Evolutionary conservation across 2,329 filamentous ascomycete genomes (phyloP), one percentile per base, ranked within the genome.

Genomic region (Tolypocladium endophyticum): DNA sequence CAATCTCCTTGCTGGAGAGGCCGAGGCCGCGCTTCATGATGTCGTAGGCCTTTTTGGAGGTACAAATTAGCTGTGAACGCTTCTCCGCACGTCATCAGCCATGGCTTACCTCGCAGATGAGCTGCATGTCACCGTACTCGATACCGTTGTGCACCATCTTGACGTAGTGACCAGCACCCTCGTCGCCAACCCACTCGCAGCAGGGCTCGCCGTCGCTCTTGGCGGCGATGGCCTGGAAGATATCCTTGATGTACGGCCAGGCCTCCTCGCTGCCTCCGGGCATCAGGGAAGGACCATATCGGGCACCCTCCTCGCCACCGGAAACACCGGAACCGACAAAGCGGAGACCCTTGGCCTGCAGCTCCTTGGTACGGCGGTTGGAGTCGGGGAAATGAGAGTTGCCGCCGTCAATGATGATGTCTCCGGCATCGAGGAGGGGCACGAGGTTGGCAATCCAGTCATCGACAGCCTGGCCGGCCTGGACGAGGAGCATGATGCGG

Each of bases 101-200:
- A 12, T 25, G 33, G 61, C 85, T 70, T 80, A 96, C 93, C 87
- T 99, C 94, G 79, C 89, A 95, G 76, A 99, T 99, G 73, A 99
- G 85, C 84, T 99, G 94, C 94, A 99, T 99, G 82, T 99, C 94
- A 87, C 94, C 94, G 77, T 99, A 99, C 82, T 99, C 94, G 71
- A 99, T 99, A 85, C 94, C 94, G 81, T 99, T 99, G 88, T 99
- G 94, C 65, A 99, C 94, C 94, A 99, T 99, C 90, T 99, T 99
- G 83, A 99, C 93, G 84, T 97, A 99, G 87, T 99, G 94, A 71
- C 94, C 94, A 80, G 94, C 90, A 86, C 94, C 94, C 79, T 97
- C 92, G 80, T 97, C 94, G 81, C 94, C 94, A 71, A 99, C 94
- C 94, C 94, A 99, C 80, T 99, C 94, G 75, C 94, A 99, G 87